phyloP scores from a whole-genome alignment of 2,329 filamentous ascomycete species.

The Aspergillus fijiensis region DNA sequence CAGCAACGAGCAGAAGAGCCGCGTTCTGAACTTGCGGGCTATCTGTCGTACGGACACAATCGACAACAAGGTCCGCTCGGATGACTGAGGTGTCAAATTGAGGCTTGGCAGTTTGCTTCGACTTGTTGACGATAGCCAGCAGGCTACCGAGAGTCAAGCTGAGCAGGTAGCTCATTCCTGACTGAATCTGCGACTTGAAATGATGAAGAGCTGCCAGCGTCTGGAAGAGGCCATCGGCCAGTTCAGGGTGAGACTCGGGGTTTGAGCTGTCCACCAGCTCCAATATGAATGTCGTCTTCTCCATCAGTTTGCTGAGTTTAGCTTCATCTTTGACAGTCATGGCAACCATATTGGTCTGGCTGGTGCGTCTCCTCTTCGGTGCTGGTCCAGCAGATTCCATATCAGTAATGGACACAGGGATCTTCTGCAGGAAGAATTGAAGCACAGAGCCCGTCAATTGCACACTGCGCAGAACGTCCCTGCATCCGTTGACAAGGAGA shows the following conservation, averaged over 20 bases:
- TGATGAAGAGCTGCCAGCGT: constrained; percentile 84
- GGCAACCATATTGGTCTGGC: constrained; percentile 66
- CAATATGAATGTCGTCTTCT: constrained; percentile 79
- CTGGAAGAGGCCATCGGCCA: constrained; percentile 78
- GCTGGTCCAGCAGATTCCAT: constrained; percentile 70
- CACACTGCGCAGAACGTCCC: constrained; percentile 70
- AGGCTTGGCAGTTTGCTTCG: constrained; percentile 51
- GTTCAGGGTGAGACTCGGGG: constrained; percentile 69
- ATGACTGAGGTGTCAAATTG: constrained; percentile 76
- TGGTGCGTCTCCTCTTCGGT: constrained; percentile 77
- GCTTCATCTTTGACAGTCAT: constrained; percentile 62
- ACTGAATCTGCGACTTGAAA: constrained; percentile 75
- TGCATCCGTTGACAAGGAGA: constrained; percentile 37
- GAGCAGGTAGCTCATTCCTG: constrained; percentile 87
- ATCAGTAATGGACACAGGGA: constrained; percentile 68
- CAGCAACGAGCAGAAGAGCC: constrained; percentile 82
- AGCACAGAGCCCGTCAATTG: constrained; percentile 73
- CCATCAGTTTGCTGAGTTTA: constrained; percentile 66
- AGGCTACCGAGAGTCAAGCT: constrained; percentile 80
- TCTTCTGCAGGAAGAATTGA: constrained; percentile 67
- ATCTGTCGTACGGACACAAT: constrained; percentile 86
- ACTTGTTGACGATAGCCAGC: constrained; percentile 76
- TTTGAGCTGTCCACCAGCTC: constrained; percentile 82
- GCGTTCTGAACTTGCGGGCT: constrained; percentile 93
- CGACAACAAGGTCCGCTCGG: constrained; percentile 85